A percentile compares a stretch with the other conserved stretches of the same genome.
Evolutionary conservation across 1,139 yeast species (phyloP).

Genomic region (Meyerozyma athensensis): DNA sequence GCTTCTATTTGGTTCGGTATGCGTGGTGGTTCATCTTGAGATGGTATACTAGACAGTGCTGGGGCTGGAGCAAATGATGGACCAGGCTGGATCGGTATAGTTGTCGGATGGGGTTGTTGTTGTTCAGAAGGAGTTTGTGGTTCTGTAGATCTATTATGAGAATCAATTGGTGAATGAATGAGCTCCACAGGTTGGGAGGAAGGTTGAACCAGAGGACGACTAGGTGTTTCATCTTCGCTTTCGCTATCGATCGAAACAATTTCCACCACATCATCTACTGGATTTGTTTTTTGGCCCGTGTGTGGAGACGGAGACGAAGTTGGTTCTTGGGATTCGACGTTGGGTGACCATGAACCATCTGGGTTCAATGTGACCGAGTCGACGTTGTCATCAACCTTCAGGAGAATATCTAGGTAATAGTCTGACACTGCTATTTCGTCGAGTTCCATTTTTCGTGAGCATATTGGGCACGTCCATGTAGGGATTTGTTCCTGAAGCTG

Average conservation of each 20-base stretch:
- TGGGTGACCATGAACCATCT: slow-evolving; percentile 53
- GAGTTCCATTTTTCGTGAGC: slow-evolving; percentile 40
- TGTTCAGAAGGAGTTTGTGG: too few species aligned
- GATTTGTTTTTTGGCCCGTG: background rate
- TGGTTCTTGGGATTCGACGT: slow-evolving; percentile 4
- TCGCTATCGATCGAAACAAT: slow-evolving; percentile 26
- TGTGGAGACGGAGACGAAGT: background rate
- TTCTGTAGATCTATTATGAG: too few species aligned
- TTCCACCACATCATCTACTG: slow-evolving; percentile 12
- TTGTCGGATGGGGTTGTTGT: too few species aligned
- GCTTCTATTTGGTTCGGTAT: too few species aligned
- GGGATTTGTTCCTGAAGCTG: slow-evolving; percentile 59
- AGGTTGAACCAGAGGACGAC: too few species aligned
- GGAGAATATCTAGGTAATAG: slow-evolving; percentile 49
- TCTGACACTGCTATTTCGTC: slow-evolving; percentile 60
- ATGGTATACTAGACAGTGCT: too few species aligned
- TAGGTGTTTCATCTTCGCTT: slow-evolving; percentile 17
- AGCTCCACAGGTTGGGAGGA: too few species aligned
- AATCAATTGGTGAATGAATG: too few species aligned
- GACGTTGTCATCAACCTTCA: slow-evolving; percentile 37
- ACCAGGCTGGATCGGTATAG: too few species aligned
- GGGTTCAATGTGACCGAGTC: slow-evolving; percentile 51
- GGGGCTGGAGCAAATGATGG: too few species aligned
- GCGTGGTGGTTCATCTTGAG: too few species aligned
- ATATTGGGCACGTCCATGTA: slow-evolving; percentile 67